phyloP scores from a whole-genome alignment of 2,329 filamentous ascomycete genomes.

The Penicillium oxalicum region DNA sequence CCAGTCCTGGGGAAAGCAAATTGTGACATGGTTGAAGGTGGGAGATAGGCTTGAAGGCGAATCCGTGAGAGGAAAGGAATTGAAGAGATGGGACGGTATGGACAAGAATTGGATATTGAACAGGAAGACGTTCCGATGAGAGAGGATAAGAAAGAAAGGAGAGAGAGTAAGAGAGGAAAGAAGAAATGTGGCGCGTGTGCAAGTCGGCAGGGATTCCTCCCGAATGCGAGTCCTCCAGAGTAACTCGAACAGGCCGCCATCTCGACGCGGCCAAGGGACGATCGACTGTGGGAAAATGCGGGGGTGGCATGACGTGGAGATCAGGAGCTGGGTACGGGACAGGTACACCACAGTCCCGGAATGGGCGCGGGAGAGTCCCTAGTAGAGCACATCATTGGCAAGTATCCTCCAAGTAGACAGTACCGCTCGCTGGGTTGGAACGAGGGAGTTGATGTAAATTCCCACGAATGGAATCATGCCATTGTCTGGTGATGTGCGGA shows the following conservation, averaged over 20 bases:
- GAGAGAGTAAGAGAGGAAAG: neutral
- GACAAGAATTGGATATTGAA: too few relatives aligned
- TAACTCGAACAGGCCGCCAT: too few relatives aligned
- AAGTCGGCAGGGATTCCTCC: conserved; percentile 2
- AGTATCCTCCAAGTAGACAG: neutral
- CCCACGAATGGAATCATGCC: too few relatives aligned
- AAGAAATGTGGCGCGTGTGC: conserved; percentile 6
- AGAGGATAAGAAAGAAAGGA: too few relatives aligned
- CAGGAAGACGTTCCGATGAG: too few relatives aligned
- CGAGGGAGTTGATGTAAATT: too few relatives aligned
- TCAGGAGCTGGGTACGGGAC: too few relatives aligned
- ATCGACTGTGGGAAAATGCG: conserved; percentile 11
- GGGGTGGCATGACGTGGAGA: conserved; percentile 20
- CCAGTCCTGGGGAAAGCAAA: conserved; percentile 13
- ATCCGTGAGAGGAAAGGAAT: neutral
- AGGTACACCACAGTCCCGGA: neutral
- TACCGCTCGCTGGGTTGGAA: neutral
- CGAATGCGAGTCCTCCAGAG: neutral
- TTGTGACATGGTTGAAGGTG: conserved; percentile 15
- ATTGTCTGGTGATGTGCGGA: too few relatives aligned
- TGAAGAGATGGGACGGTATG: neutral
- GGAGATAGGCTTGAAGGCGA: too few relatives aligned
- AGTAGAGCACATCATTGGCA: too few relatives aligned
- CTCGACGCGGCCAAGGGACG: conserved; percentile 3
- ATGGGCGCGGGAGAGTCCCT: too few relatives aligned